Evolutionary conservation across 2,329 filamentous ascomycete species (phyloP), one percentile per base, ranked within the genome.

Genomic region (Fusarium sp.): DNA sequence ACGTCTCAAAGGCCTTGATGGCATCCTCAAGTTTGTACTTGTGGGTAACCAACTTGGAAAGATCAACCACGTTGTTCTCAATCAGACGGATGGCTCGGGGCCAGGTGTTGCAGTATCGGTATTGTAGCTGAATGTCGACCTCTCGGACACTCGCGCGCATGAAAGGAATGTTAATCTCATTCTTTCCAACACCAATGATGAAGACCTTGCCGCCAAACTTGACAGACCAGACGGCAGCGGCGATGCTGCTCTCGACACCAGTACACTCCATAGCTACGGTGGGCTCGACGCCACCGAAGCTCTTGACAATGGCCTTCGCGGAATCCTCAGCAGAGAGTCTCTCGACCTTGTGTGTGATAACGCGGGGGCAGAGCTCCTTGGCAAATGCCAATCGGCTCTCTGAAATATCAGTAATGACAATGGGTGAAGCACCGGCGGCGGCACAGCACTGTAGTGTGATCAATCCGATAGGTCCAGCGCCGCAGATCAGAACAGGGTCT

Each of bases 121-220:
- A 98, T 84, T 98, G 95, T 81, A 98, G 96, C 83, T 97, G 93
- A 65, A 98, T 85, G 81, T 98, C 95, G 74, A 98, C 92, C 83
- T 98, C 96, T 69, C 93, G 88, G 8, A 94, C 95, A 75, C 92
- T 95, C 61, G 95, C 87, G 54, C 93, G 85, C 95, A 98, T 98
- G 81, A 98, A 98, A 28, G 95, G 95, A 69, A 98, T 92, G 81
- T 89, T 93, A 85, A 98, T 96, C 85, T 98, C 93, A 79, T 96
- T 94, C 86, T 92, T 95, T 72, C 95, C 96, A 4, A 98, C 94
- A 42, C 95, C 95, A 72, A 98, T 97, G 69, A 98, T 92, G 78
- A 98, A 98, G 56, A 98, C 95, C 82, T 97, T 97, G 75, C 96
- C 95, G 71, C 95, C 96, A 76, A 98, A 98, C 83, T 95, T 97